These are phyloP conservation scores for Parachlorella kessleri DNA, from an alignment of 139 green algal genomes.

Conservation along the genomic window DNA sequence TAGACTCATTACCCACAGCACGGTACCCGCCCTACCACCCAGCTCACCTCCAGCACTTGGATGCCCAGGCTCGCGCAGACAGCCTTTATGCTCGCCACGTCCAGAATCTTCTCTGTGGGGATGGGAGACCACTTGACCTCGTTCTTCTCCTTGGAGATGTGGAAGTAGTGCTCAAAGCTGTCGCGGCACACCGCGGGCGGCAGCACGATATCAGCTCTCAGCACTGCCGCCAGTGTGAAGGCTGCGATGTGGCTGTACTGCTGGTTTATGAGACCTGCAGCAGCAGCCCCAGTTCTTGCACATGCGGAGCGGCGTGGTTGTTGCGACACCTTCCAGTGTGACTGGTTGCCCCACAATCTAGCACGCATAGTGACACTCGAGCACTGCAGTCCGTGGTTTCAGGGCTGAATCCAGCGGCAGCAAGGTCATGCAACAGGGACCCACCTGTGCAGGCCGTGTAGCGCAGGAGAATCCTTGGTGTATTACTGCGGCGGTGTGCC, in stretches of 20 bases:
- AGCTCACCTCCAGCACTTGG: constrained; percentile 7
- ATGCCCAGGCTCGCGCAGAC: constrained; percentile 27
- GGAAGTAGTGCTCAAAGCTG: constrained; percentile 63
- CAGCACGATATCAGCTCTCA: constrained; percentile 55
- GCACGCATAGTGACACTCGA: too few species aligned
- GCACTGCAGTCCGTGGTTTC: too few species aligned
- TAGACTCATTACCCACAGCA: too few species aligned
- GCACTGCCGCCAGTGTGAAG: constrained; percentile 48
- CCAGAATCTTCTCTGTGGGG: constrained; percentile 41
- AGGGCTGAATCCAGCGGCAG: too few species aligned
- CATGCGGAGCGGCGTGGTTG: too few species aligned
- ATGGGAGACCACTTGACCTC: constrained; percentile 57
- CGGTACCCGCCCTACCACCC: too few species aligned
- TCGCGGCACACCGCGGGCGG: constrained; percentile 56
- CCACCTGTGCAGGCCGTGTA: not conserved
- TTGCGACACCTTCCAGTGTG: too few species aligned
- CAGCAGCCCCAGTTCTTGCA: too few species aligned
- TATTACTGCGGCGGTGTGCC: too few species aligned
- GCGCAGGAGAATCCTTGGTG: not conserved
- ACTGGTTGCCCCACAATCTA: too few species aligned
- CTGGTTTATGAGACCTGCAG: constrained; percentile 73
- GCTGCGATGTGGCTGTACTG: constrained; percentile 68
- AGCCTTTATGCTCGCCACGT: constrained; percentile 48
- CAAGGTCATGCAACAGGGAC: too few species aligned
- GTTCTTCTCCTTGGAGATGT: constrained; percentile 50